Base-by-base conservation (phyloP, 179 eudicot species). In the Camellia oleifera region DNA sequence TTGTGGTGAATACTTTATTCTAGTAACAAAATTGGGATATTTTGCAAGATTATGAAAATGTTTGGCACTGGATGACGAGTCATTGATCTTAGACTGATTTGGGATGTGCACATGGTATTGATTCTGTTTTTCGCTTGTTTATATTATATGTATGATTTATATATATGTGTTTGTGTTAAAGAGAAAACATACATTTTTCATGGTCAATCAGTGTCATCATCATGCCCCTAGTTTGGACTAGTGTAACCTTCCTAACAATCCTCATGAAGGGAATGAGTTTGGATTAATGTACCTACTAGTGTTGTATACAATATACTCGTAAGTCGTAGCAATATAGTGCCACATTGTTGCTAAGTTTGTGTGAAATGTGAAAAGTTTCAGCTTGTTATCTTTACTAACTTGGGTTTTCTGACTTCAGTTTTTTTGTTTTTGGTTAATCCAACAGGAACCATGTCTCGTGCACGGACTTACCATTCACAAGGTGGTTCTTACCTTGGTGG, bases 391-490 rank as follows among this genome's bases (percentile, higher is more conserved):
- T 58, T 10, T 74, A 57, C 9, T 17, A 42, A 75, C 44, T 20
- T 42, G 32, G n/a, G 12, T 61, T 58, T 60, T 58, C 77, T 74
- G 42, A 58, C 26, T 13, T 40, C 5, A 44, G 32, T 60, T 14
- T 56, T 74, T 4, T 11, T 42, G 40, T 4, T 74, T 74, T 42
- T 4, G 52, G 17, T 53, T 60, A n/a, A 75, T n/a, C 13, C 32
- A 4, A 9, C 80, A 88, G 92, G 79, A 84, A 87, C 52, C 70
- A 93, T 93, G 97, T 77, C 94, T 60, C 83, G 77, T 71, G 84
- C 82, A 57, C 89, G 86, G 77, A 66, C 80, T 83, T 83, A 87
- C 81, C 88, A 66, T 74, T 50, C 90, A n/a, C 91, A 87, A 82
- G 90, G 84, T 63, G 91, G 86, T 46, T 84, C 88, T 56, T 57